Base-by-base conservation (phyloP, 805 yeast species). In the Metschnikowia gruessii region DNA sequence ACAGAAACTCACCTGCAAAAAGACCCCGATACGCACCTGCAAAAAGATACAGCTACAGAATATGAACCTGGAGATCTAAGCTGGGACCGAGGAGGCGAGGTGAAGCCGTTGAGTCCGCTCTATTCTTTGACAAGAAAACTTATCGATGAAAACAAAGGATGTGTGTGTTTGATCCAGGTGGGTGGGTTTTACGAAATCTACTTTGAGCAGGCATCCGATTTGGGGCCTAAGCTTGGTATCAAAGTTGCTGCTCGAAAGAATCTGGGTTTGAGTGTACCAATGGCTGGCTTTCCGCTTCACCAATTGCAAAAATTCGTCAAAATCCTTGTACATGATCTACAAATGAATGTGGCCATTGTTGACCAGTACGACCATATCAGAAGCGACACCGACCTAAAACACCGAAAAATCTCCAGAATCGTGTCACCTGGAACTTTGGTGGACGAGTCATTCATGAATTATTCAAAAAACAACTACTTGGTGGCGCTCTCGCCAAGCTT, bases 391-490 rank as follows among this genome's bases (percentile, higher is more conserved):
- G 65, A 63, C n/a, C 58, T 69, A 6, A 76, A 85, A 17, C 79
- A 77, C 35, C 71, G 99, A 38, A 83, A 87, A 29, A 81, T 94
- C 0, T 76, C 88, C 6, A 70, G 97, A 35, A 80, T 92, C 7
- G 80, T 94, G 1, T 85, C 97, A 0, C 97, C 97, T 0, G 99
- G 99, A 0, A 92, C 98, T 0, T 75, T 92, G 29, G 78, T 92
- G 10, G 96, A 88, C 58, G 97, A 92, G 56, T 81, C 85, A 0
- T 83, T 92, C 51, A 69, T 92, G 58, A 86, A 89, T 60, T 80
- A 80, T 47, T 80, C 79, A 49, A 76, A 79, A 40, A 86, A 86
- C 55, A 88, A 90, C 58, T 89, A 74, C 59, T 66, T 92, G 30
- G 69, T 85, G 19, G 77, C 87, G 4, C 72, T 92, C 12, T 75